Percentiles rank a stretch among this genome's conserved stretches.
These are phyloP conservation scores for Pascua sp. DNA, from an alignment of 1,284 basidiomycete species.

Conservation along the genomic window DNA sequence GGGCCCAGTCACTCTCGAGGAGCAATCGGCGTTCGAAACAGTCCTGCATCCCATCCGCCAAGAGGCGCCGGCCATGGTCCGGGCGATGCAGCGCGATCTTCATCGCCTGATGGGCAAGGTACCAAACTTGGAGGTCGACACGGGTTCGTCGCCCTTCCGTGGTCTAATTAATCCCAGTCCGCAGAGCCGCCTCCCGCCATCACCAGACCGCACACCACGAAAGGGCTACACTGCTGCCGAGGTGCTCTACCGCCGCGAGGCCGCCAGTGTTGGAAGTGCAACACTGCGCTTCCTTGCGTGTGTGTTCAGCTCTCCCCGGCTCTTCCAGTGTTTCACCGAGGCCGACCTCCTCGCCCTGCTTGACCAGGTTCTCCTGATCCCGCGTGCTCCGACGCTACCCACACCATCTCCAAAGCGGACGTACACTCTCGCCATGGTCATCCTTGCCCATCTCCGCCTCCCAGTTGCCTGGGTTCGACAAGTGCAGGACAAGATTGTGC, in stretches of 20 bases:
- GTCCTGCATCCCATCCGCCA: constrained; percentile 30
- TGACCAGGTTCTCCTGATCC: constrained; percentile 40
- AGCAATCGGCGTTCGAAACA: background rate
- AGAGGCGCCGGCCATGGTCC: constrained; percentile 41
- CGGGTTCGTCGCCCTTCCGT: constrained; percentile 30
- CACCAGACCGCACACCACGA: constrained; percentile 5
- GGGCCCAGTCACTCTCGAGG: constrained; percentile 7
- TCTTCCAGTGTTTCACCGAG: constrained; percentile 37
- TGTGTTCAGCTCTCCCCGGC: constrained; percentile 25
- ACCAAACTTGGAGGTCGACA: constrained; percentile 25
- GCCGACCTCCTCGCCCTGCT: constrained; percentile 42
- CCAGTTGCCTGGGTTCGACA: constrained; percentile 30
- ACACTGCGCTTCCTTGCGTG: constrained; percentile 37
- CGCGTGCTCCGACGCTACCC: constrained; percentile 38
- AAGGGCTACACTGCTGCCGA: constrained; percentile 46
- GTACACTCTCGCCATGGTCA: constrained; percentile 41
- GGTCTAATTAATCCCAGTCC: constrained; percentile 12
- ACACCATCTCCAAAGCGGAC: constrained; percentile 48
- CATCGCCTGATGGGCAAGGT: constrained; percentile 38
- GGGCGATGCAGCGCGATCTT: constrained; percentile 42
- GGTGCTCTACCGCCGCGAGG: constrained; percentile 45
- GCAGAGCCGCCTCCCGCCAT: constrained; percentile 1
- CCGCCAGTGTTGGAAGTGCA: constrained; percentile 40
- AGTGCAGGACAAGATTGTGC: constrained; percentile 37
- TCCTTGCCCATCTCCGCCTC: constrained; percentile 38